Evolutionary conservation across 192 early-diverging fungal species (phyloP).

Genomic region (Spizellomyces sp.): DNA sequence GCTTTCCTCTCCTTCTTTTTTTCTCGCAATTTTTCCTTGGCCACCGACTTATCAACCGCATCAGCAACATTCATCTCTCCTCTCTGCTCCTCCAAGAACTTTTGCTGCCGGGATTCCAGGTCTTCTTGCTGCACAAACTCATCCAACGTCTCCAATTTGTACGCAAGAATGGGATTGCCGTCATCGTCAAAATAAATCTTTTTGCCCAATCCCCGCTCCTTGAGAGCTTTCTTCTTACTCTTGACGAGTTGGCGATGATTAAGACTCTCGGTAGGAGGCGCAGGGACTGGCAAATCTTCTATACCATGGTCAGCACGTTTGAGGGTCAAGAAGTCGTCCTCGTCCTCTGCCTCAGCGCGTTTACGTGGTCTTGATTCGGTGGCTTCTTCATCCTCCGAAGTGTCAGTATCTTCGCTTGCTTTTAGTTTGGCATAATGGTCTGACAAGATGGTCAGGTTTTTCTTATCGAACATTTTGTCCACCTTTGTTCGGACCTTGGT

Average conservation of each 20-base stretch:
- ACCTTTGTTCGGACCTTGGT: constrained; percentile 74
- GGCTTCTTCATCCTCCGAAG: constrained; percentile 34
- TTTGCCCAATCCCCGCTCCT: constrained; percentile 71
- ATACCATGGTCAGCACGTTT: constrained; percentile 83
- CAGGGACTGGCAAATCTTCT: constrained; percentile 47
- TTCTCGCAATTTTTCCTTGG: constrained; percentile 68
- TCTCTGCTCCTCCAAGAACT: constrained; percentile 72
- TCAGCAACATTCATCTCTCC: constrained; percentile 76
- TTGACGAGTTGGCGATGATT: constrained; percentile 49
- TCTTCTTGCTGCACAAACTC: constrained; percentile 78
- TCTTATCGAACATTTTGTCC: constrained; percentile 90
- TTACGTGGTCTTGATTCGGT: constrained; percentile 35
- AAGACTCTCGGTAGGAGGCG: constrained; percentile 6
- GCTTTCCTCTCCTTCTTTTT: constrained; percentile 53
- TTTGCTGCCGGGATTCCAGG: constrained; percentile 61
- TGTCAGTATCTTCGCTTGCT: constrained; percentile 45
- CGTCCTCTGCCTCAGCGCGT: constrained; percentile 34
- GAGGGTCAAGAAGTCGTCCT: constrained; percentile 83
- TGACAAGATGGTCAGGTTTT: constrained; percentile 88
- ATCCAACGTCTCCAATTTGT: constrained; percentile 79
- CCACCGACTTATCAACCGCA: constrained; percentile 71
- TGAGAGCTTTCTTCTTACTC: constrained; percentile 69
- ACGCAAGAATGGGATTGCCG: constrained; percentile 70
- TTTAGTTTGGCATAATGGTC: constrained; percentile 89
- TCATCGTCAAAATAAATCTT: constrained; percentile 90